Conservation (phyloP, 768 basidiomycete genomes). For the Naganishia kalamii region DNA sequence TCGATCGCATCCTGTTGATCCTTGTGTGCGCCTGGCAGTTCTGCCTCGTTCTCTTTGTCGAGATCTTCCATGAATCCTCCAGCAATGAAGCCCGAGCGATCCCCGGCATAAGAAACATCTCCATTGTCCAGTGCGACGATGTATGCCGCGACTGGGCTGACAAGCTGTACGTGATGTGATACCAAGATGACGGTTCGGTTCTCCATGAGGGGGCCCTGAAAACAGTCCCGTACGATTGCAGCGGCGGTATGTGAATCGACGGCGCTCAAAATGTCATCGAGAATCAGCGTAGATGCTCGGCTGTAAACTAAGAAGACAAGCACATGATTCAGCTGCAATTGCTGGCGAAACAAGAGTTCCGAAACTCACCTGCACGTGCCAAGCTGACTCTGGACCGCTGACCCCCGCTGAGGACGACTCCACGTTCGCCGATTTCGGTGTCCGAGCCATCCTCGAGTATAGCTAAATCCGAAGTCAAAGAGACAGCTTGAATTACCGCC, state of each 20-base stretch:
- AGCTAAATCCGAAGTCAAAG: conserved; percentile 61
- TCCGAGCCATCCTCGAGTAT: conserved; percentile 64
- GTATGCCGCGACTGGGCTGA: conserved; percentile 69
- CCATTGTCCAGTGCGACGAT: conserved; percentile 59
- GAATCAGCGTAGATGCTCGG: conserved; percentile 67
- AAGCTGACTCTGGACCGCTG: conserved; percentile 51
- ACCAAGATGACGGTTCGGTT: conserved; percentile 80
- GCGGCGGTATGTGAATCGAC: conserved; percentile 83
- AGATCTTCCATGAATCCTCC: conserved; percentile 64
- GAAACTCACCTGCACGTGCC: conserved; percentile 30
- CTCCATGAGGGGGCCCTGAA: conserved; percentile 69
- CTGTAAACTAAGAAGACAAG: conserved; percentile 56
- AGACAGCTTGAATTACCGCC: conserved; percentile 76
- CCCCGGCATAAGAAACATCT: conserved; percentile 68
- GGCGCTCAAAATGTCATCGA: conserved; percentile 61
- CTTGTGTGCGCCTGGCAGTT: background rate
- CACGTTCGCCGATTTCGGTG: conserved; percentile 49
- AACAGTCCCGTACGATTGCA: conserved; percentile 70
- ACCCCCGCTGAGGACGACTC: conserved; percentile 51
- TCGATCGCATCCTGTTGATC: conserved; percentile 22
- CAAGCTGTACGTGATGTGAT: conserved; percentile 89
- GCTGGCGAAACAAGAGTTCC: background rate
- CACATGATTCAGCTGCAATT: background rate
- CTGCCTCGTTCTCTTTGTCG: conserved; percentile 53
- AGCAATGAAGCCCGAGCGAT: conserved; percentile 58